These are phyloP conservation scores for Aschersonia sp. DNA, from an alignment of 2,329 filamentous ascomycete genomes.

Conservation along the genomic window DNA sequence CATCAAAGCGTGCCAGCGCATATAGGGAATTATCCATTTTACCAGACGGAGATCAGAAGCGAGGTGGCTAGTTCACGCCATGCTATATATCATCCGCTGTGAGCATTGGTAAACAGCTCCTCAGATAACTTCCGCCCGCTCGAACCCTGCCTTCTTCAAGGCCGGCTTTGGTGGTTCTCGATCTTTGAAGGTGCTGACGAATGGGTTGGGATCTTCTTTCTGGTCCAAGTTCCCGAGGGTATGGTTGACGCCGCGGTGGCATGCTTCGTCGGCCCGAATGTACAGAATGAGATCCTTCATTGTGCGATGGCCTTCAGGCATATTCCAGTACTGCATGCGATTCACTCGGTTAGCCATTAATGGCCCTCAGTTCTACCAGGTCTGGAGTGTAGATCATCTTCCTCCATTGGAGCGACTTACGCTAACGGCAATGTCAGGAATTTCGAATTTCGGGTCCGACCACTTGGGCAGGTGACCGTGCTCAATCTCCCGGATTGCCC, in stretches of 20 bases:
- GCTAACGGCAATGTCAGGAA: slow-evolving; percentile 76
- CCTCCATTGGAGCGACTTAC: slow-evolving; percentile 10
- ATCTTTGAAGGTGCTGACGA: slow-evolving; percentile 70
- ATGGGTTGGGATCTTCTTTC: slow-evolving; percentile 81
- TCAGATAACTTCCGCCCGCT: slow-evolving; percentile 66
- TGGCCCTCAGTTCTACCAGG: too few relatives aligned
- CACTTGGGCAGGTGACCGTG: slow-evolving; percentile 72
- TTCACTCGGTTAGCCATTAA: background rate
- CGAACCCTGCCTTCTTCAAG: slow-evolving; percentile 59
- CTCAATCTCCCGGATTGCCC: slow-evolving; percentile 78
- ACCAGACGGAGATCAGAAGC: too few relatives aligned
- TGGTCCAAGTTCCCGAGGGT: slow-evolving; percentile 82
- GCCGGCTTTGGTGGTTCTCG: slow-evolving; percentile 50
- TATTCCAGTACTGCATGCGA: slow-evolving; percentile 63
- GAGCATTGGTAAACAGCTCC: background rate
- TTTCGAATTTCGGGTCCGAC: slow-evolving; percentile 52
- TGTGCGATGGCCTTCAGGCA: slow-evolving; percentile 68
- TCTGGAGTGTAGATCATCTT: background rate
- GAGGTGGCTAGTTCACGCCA: too few relatives aligned
- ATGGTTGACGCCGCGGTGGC: slow-evolving; percentile 91
- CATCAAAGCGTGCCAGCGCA: too few relatives aligned
- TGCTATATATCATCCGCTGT: too few relatives aligned
- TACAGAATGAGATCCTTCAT: slow-evolving; percentile 85
- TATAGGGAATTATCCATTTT: too few relatives aligned
- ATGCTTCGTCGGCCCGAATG: slow-evolving; percentile 78